Base-by-base conservation (phyloP, 345 rosid genomes). In the Syzygium jambos region DNA sequence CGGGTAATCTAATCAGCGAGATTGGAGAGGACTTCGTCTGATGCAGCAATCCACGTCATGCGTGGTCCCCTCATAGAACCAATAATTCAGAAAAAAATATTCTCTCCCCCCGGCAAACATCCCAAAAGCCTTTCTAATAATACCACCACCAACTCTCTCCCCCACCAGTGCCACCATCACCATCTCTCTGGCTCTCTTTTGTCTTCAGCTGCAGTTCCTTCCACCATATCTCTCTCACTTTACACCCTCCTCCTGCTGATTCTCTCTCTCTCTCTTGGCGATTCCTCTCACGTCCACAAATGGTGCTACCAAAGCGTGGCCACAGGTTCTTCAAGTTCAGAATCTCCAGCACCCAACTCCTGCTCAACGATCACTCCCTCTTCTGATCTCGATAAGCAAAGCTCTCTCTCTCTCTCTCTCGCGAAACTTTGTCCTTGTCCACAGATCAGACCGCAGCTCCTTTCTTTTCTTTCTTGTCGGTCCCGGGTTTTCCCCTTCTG, bases 241-340 rank as follows among this genome's bases (percentile, higher is more conserved):
- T 34, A 34, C 19, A 68, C 11, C 80, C 49, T 34, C 80, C 49
- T 34, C 1, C 7, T 19, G 80, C 49, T 68, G 80, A 34, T 34
- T 65, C 78, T 63, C 5, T 59, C 34, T 63, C 73, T 63, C 78
- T 30, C 46, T 11, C 25, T 59, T 51, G 14, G 38, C 12, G 46
- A 82, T 84, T 86, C 46, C 78, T 84, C 85, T 89, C 61, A 53
- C 56, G 78, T 90, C 93, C 93, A 93, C 94, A 93, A 89, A 97
- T 95, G 98, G 93, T 78, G 90, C 68, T 91, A 30, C 85, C 92
- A 34, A 92, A 90, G 92, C 93, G 90, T 90, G 27, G 93, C 90
- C 92, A 92, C 51, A 93, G 96, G 91, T 95, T 93, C 91, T 94
- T 95, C 96, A 96, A 94, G 89, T 97, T 96, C 89, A 95, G 98